Evolutionary conservation across 441 rosid species (phyloP).

Genomic region (Arabidopsis lyrata): DNA sequence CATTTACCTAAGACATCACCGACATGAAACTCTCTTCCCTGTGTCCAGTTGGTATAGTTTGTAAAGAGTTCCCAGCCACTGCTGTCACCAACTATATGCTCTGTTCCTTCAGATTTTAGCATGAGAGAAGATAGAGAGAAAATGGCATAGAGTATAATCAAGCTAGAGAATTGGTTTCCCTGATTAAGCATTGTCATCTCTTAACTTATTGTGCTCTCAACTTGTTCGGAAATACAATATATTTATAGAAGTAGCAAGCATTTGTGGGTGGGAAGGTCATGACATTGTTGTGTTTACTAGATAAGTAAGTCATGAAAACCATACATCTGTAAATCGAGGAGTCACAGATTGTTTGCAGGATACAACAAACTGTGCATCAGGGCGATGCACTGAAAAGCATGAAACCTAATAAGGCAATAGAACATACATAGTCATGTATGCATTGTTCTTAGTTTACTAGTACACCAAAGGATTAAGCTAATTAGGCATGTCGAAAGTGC

Average conservation of each 20-base stretch:
- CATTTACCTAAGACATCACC: constrained; percentile 50
- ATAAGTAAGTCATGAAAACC: constrained; percentile 46
- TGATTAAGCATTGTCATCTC: constrained; percentile 24
- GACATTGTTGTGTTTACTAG: constrained; percentile 39
- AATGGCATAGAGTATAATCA: constrained; percentile 29
- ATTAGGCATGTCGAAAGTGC: constrained; percentile 30
- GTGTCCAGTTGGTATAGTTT: constrained; percentile 48
- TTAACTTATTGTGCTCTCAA: background rate
- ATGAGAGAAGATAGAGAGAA: constrained; percentile 27
- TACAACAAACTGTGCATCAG: constrained; percentile 36
- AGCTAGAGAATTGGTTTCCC: constrained; percentile 19
- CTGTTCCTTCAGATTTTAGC: constrained; percentile 34
- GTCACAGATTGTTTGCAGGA: constrained; percentile 30
- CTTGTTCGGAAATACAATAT: background rate
- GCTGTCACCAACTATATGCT: constrained; percentile 45
- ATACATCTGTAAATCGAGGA: constrained; percentile 30
- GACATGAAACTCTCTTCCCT: constrained; percentile 50
- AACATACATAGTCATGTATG: constrained; percentile 25
- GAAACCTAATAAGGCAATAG: constrained; percentile 4
- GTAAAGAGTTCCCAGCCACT: constrained; percentile 47
- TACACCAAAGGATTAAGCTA: constrained; percentile 30
- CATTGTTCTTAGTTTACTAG: constrained; percentile 28
- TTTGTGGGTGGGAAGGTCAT: constrained; percentile 45
- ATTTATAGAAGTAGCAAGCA: constrained; percentile 24
- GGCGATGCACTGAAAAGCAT: constrained; percentile 40